Evolutionary conservation across 345 rosid genomes (phyloP).

Genomic region (Bruguiera sexangula): DNA sequence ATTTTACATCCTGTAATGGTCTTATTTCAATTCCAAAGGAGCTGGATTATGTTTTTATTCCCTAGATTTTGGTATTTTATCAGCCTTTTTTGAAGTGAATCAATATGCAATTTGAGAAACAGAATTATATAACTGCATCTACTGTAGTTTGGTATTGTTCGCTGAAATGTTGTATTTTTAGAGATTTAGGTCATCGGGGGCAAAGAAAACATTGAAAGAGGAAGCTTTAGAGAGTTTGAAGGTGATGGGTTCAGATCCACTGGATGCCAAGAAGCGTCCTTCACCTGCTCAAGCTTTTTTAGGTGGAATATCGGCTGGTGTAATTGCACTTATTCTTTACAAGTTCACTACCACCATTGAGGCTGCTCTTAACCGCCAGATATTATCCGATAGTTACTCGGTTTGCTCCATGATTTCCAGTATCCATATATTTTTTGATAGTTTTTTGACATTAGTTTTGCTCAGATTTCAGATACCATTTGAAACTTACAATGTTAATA

Average conservation of each 20-base stretch:
- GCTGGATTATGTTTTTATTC: neutral
- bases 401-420: constrained; percentile 34
- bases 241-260: constrained; percentile 50
- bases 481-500: neutral
- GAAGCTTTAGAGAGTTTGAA: constrained; percentile 76
- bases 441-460: neutral
- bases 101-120: neutral
- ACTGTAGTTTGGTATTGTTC: neutral
- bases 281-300: constrained; percentile 74
- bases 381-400: constrained; percentile 65
- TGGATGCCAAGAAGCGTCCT: constrained; percentile 53
- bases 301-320: constrained; percentile 72
- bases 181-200: constrained; percentile 74
- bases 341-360: constrained; percentile 79
- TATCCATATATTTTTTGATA: neutral
- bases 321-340: constrained; percentile 79
- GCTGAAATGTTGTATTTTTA: constrained; percentile 25
- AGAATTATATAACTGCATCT: neutral
- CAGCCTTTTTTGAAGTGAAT: neutral
- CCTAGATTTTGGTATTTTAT: neutral
- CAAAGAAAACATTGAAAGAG: constrained; percentile 64
- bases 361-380: constrained; percentile 70
- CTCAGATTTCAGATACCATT: neutral
- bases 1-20: too few relatives aligned
- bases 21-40: neutral